Conservation (phyloP, 2,329 filamentous ascomycete species). For the Nothomitra cinnamomea region DNA sequence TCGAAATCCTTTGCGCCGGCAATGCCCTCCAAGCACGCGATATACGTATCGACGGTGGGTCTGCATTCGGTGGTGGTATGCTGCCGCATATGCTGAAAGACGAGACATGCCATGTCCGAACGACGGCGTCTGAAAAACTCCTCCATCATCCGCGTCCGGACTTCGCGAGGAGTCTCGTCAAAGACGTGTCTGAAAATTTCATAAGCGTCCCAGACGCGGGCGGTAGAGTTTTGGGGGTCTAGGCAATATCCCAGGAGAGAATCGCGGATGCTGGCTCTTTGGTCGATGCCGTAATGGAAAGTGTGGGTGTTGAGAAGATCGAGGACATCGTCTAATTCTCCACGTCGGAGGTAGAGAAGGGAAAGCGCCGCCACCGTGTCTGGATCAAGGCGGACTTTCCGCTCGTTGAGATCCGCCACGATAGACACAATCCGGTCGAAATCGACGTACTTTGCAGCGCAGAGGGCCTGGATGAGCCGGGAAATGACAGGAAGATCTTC, state of each 20-base stretch:
- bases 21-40: conserved; percentile 60
- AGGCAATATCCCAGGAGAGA: conserved; percentile 52
- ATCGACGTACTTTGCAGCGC: conserved; percentile 39
- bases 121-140: conserved; percentile 62
- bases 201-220: conserved; percentile 44
- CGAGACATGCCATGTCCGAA: conserved; percentile 67
- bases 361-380: conserved; percentile 60
- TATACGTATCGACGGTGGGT: conserved; percentile 59
- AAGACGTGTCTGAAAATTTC: conserved; percentile 40
- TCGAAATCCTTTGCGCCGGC: conserved; percentile 41
- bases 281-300: conserved; percentile 49
- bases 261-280: conserved; percentile 49
- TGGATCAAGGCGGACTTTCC: conserved; percentile 50
- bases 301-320: conserved; percentile 66
- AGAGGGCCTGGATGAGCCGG: conserved; percentile 52
- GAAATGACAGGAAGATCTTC: conserved; percentile 48
- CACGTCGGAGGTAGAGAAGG: conserved; percentile 53
- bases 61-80: conserved; percentile 45
- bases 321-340: conserved; percentile 62
- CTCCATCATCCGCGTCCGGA: conserved; percentile 60
- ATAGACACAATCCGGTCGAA: conserved; percentile 58
- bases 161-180: conserved; percentile 42
- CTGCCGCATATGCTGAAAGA: conserved; percentile 90
- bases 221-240: conserved; percentile 42
- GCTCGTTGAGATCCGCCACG: conserved; percentile 54